Base-by-base conservation (phyloP, 2,329 filamentous ascomycete genomes). In the Colletotrichum spinosum region DNA sequence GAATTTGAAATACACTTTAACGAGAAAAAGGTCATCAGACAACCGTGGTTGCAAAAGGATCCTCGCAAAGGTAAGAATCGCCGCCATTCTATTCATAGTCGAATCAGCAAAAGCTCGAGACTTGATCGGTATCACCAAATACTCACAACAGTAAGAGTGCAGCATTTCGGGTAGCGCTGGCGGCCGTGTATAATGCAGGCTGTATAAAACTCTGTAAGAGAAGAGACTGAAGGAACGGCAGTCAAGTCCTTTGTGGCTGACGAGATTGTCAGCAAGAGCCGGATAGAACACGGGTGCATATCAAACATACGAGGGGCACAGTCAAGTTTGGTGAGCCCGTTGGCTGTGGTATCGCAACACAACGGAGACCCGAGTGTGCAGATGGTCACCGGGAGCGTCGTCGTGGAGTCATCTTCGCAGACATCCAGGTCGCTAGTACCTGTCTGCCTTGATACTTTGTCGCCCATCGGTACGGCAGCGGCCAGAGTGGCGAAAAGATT, bases 141-240 rank as follows among this genome's bases (percentile, higher is more conserved):
- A n/a, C 62, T 46, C 46, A 65, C 62, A 13, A 35, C 12, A 11
- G 39, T 53, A 8, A 65, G 11, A 6, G 46, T n/a, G 25, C 62
- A 61, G 8, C 57, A 65, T 37, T 41, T 55, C 2, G 51, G 34
- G 17, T 25, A 33, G 10, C 53, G 42, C 2, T 34, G 39, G 10
- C 12, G 10, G 2, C 46, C 57, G 8, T 35, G 41, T 12, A 41
- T 15, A 13, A 55, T 8, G 8, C 56, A 65, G 4, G 50, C 34
- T 10, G 44, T 39, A 8, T 60, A 34, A 8, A 55, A 50, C 9
- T 34, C 10, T 13, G 56, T 54, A 4, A 54, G 3, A 5, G 42
- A 4, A 50, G 17, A 2, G 33, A 38, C 15, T 4, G 39, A 33
- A 8, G 42, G 42, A 4, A 46, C 49, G 25, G 8, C 2, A 4